Evolutionary conservation across 257 asterid species (phyloP).

Genomic region (Solanum microdontum): DNA sequence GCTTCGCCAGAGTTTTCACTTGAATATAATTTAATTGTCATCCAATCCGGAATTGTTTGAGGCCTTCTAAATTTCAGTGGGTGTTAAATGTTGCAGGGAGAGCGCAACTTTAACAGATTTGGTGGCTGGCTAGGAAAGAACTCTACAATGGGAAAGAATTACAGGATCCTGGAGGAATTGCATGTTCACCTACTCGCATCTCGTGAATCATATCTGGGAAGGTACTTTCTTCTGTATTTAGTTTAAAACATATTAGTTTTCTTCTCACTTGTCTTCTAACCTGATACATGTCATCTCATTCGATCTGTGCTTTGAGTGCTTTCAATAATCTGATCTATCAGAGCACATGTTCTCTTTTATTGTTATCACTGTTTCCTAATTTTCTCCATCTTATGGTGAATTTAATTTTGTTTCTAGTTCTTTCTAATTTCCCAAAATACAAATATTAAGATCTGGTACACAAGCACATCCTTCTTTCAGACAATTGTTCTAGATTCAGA

Average conservation of each 20-base stretch:
- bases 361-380: background rate
- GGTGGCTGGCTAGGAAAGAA: constrained; percentile 99
- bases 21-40: background rate
- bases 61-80: background rate
- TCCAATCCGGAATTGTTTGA: background rate
- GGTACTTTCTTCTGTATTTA: constrained; percentile 30
- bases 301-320: background rate
- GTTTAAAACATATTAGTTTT: background rate
- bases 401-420: background rate
- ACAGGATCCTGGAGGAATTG: constrained; percentile 80
- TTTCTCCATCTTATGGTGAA: background rate
- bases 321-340: background rate
- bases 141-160: constrained; percentile 77
- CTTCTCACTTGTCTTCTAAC: background rate
- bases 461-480: background rate
- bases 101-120: constrained; percentile 85
- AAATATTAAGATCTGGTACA: background rate
- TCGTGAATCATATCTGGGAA: constrained; percentile 69
- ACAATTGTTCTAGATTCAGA: background rate
- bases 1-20: background rate
- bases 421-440: background rate
- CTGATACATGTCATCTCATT: background rate
- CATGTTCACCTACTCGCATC: constrained; percentile 94
- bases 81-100: constrained; percentile 53
- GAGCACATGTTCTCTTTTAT: background rate